These are phyloP conservation scores for Vigna angularis DNA, from an alignment of 306 rosid species.

Conservation along the genomic window DNA sequence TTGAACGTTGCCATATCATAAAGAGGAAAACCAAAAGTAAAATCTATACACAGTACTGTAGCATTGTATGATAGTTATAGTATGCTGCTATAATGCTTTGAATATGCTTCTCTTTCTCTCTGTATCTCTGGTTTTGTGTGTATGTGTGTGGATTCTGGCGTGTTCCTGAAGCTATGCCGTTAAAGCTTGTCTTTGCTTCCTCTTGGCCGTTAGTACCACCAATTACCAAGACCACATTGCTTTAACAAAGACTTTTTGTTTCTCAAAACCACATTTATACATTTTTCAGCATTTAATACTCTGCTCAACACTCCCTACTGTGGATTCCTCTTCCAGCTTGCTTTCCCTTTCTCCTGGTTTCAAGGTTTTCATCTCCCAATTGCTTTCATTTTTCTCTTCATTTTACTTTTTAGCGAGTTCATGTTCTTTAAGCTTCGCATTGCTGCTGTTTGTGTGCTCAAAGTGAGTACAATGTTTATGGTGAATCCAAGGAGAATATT, in stretches of 20 bases:
- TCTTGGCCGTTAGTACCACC: constrained; percentile 40
- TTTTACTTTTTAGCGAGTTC: neutral
- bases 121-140: constrained; percentile 10
- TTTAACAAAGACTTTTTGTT: constrained; percentile 37
- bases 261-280: constrained; percentile 35
- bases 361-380: constrained; percentile 41
- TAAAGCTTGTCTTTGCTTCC: constrained; percentile 53
- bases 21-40: constrained; percentile 43
- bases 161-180: constrained; percentile 68
- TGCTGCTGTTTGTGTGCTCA: constrained; percentile 16
- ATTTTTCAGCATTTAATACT: constrained; percentile 18
- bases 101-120: constrained; percentile 14
- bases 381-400: neutral
- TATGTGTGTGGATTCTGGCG: constrained; percentile 41
- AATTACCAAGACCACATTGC: constrained; percentile 27
- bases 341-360: constrained; percentile 22
- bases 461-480: neutral
- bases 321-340: constrained; percentile 30
- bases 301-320: neutral
- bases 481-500: constrained; percentile 24
- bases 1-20: constrained; percentile 52
- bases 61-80: constrained; percentile 13
- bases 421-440: constrained; percentile 5
- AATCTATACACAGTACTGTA: neutral
- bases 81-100: constrained; percentile 18